phyloP scores from a whole-genome alignment of 1,284 basidiomycete species.

The Laetiporus sulphureus region DNA sequence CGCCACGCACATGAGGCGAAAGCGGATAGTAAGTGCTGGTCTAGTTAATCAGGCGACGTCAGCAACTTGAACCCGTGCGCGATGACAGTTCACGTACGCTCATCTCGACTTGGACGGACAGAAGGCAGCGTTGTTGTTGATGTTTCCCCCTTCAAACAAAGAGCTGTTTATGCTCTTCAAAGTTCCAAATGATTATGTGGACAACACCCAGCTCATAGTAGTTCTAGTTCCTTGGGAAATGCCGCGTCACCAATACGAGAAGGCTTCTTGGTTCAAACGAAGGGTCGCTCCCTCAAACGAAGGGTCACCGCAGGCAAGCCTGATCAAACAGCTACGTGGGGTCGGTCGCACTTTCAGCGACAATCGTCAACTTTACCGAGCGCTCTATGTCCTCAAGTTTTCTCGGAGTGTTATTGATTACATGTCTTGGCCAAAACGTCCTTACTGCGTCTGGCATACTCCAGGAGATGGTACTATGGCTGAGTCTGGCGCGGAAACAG shows the following conservation, averaged over 20 bases:
- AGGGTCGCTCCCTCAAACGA: constrained; percentile 23
- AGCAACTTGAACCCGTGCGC: too few relatives aligned
- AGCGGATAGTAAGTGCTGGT: constrained; percentile 18
- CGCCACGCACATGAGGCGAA: constrained; percentile 34
- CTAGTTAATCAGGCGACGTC: constrained; percentile 4
- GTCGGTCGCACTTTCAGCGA: constrained; percentile 11
- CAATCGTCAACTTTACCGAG: constrained; percentile 31
- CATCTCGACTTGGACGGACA: constrained; percentile 39
- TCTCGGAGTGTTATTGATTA: constrained; percentile 36
- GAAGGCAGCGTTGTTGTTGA: constrained; percentile 34
- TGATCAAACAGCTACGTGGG: constrained; percentile 4
- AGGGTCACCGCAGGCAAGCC: constrained; percentile 4
- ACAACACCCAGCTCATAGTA: constrained; percentile 28
- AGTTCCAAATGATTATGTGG: constrained; percentile 20
- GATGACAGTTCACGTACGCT: constrained; percentile 41
- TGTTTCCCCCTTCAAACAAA: constrained; percentile 26
- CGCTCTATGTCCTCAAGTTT: constrained; percentile 39
- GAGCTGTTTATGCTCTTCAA: constrained; percentile 24
- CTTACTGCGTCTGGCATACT: constrained; percentile 35
- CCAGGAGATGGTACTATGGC: constrained; percentile 17
- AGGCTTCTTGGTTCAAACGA: constrained; percentile 12
- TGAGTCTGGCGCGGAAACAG: constrained; percentile 36
- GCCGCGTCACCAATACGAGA: constrained; percentile 18
- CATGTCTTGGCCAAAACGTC: constrained; percentile 26
- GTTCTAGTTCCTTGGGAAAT: constrained; percentile 43